phyloP scores from a whole-genome alignment of 2,329 filamentous ascomycete species.

The Nigrograna mackinnonii region DNA sequence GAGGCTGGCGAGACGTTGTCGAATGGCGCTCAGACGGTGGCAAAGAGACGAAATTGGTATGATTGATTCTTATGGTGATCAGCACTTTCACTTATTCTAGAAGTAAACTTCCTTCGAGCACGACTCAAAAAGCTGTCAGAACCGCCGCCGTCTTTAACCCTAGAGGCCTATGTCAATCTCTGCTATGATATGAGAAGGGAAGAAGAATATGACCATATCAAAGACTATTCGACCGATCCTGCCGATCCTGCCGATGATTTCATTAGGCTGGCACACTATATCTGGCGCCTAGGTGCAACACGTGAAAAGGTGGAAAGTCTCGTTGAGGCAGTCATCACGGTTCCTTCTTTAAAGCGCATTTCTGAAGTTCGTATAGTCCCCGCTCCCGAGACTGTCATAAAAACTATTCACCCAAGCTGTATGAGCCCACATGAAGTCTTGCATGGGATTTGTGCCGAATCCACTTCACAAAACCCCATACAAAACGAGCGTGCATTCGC shows the following conservation, averaged over 20 bases:
- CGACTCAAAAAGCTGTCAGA: conserved; percentile 3
- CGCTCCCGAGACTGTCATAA: conserved; percentile 3
- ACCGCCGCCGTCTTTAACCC: conserved; percentile 3
- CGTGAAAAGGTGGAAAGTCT: conserved; percentile 2
- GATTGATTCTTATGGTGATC: too few relatives aligned
- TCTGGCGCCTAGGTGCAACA: conserved; percentile 7
- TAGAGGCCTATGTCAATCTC: conserved; percentile 4
- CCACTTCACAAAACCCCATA: neutral
- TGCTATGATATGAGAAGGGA: conserved; percentile 8
- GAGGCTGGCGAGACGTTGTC: neutral
- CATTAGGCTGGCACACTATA: conserved; percentile 5
- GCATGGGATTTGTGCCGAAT: conserved; percentile 3
- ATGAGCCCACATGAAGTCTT: conserved; percentile 8
- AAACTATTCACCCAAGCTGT: conserved; percentile 5
- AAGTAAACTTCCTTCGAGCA: too few relatives aligned
- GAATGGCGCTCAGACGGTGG: neutral
- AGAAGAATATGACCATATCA: conserved; percentile 3
- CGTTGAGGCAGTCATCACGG: conserved; percentile 6
- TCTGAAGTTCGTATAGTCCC: conserved; percentile 1
- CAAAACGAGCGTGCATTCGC: neutral
- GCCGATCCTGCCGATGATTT: too few relatives aligned
- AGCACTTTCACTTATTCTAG: too few relatives aligned
- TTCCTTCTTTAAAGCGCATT: conserved; percentile 5
- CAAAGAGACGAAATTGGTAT: neutral
- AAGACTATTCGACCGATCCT: conserved; percentile 2